A percentile compares a stretch with the other conserved stretches of the same genome.
Conservation (phyloP, 257 asterid genomes). For the Schizonepeta tenuifolia region DNA sequence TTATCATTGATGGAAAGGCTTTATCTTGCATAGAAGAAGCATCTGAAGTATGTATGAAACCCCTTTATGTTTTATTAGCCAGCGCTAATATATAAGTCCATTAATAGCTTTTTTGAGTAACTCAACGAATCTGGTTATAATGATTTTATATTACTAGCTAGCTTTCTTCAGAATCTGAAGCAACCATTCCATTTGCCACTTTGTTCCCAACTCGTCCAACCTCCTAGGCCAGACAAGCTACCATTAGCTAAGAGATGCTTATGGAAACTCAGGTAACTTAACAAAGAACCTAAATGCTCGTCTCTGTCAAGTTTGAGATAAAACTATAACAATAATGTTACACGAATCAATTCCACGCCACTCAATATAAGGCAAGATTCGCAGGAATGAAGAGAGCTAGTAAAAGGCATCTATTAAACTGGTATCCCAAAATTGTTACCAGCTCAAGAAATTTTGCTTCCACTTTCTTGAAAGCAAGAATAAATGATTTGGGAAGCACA, state of each 20-base stretch:
- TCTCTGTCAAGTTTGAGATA: neutral
- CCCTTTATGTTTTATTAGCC: too few species aligned
- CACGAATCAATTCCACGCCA: neutral
- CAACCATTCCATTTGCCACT: neutral
- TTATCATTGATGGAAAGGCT: slow-evolving; percentile 16
- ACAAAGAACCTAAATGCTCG: neutral
- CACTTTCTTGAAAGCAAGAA: neutral
- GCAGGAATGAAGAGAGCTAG: slow-evolving; percentile 3
- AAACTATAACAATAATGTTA: neutral
- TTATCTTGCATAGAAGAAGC: slow-evolving; percentile 2
- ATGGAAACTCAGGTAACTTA: slow-evolving; percentile 1
- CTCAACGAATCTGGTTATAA: neutral
- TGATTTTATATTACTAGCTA: too few species aligned
- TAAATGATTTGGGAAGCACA: neutral
- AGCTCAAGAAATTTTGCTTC: slow-evolving; percentile 19
- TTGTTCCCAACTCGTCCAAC: neutral
- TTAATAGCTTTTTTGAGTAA: neutral
- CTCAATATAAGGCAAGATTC: neutral
- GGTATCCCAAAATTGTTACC: neutral
- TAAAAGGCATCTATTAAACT: neutral
- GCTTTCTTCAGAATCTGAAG: neutral
- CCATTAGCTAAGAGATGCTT: slow-evolving; percentile 12
- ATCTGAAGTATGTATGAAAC: neutral
- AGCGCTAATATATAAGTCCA: neutral
- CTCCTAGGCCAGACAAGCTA: neutral